Evolutionary conservation across 2,329 filamentous ascomycete genomes (phyloP).

Genomic region (Aspergillus fijiensis): DNA sequence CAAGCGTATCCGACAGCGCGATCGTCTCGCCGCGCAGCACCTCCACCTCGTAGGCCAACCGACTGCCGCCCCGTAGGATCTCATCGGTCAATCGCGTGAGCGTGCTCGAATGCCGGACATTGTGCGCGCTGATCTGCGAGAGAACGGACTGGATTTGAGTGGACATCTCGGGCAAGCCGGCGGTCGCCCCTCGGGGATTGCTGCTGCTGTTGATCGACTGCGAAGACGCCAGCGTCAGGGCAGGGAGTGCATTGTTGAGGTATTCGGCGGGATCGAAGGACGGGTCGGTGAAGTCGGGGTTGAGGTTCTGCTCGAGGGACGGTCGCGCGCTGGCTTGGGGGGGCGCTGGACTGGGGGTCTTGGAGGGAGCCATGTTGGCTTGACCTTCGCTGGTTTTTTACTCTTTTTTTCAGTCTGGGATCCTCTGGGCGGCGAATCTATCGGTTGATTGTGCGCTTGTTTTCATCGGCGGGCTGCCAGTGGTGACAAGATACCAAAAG

Average conservation of each 20-base stretch:
- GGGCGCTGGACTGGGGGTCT: conserved; percentile 26
- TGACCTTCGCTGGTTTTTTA: not conserved
- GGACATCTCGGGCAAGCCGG: conserved; percentile 70
- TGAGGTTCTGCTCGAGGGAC: conserved; percentile 34
- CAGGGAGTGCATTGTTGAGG: conserved; percentile 75
- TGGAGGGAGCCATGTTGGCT: conserved; percentile 17
- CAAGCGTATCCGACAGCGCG: conserved; percentile 74
- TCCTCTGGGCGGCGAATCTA: not conserved
- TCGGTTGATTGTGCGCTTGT: not conserved
- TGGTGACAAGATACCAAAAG: not conserved
- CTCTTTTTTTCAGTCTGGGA: not conserved
- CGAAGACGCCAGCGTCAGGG: conserved; percentile 56
- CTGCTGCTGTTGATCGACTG: conserved; percentile 22
- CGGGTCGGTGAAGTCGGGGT: conserved; percentile 72
- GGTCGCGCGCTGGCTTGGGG: conserved; percentile 34
- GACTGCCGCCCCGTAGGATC: conserved; percentile 82
- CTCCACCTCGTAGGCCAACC: conserved; percentile 92
- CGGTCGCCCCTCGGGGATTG: conserved; percentile 32
- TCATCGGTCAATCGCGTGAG: conserved; percentile 92
- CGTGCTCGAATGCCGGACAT: conserved; percentile 73
- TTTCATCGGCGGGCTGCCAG: not conserved
- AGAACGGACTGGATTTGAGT: conserved; percentile 79
- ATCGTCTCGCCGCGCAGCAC: conserved; percentile 84
- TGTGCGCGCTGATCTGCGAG: conserved; percentile 84
- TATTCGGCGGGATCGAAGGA: conserved; percentile 82